Base-by-base conservation (phyloP, 345 rosid species). In the Brassica cretica region DNA sequence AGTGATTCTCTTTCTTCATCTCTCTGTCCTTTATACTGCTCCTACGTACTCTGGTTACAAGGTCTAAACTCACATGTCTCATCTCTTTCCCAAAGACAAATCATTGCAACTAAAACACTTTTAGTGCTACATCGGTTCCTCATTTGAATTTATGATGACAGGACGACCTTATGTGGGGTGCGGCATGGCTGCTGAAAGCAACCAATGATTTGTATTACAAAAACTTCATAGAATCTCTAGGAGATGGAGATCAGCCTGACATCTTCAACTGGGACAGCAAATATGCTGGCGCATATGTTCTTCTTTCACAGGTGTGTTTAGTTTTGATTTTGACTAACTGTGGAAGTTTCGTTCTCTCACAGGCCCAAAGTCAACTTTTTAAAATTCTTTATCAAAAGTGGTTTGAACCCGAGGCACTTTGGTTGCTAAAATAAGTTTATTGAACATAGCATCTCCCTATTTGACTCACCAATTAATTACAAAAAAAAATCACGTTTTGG, bases 121-220 rank as follows among this genome's bases (percentile, higher is more conserved):
- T 30, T 30, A 30, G 33, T 30, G 33, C 33, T 30, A 30, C 33
- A 30, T 30, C 33, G 6, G 33, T 30, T 30, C 33, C 33, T 30
- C 33, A 30, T 30, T 30, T 30, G 33, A 30, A 30, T 30, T 21
- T 6, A 5, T 71, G 12, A 63, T 11, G 64, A 18, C 83, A 93
- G 96, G 98, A 94, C 77, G 98, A 94, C 72, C 81, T 94, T 30
- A 68, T 92, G 10, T 94, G 97, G 98, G 98, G 94, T 29, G 93
- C 90, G 0, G 86, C 97, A 8, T 94, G 98, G 98, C 46, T 39
- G 3, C 46, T 39, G 46, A 39, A 9, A 39, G 98, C 97, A 68
- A 90, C 97, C 6, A 92, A 89, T 72, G 76, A 90, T 46, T 80
- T 72, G 4, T 86, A 78, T 49, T 91, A 93, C 73, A 89, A 76